phyloP scores from a whole-genome alignment of 2,329 filamentous ascomycete genomes.

The Talaromyces sp. region DNA sequence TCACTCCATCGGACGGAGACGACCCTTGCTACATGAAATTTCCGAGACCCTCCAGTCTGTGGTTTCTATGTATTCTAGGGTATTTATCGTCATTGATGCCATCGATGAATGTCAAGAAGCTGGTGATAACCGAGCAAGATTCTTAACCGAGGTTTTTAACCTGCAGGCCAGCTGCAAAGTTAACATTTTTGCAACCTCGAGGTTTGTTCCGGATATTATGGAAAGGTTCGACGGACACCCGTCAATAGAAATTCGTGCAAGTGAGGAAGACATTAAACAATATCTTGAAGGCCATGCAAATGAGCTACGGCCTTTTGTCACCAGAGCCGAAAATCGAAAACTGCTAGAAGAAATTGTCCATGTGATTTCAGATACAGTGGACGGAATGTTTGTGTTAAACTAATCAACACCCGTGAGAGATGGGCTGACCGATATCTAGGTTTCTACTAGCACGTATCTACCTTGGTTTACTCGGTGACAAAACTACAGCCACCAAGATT shows the following conservation, averaged over 20 bases:
- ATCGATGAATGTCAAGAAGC: slow-evolving; percentile 23
- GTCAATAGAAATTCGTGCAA: slow-evolving; percentile 27
- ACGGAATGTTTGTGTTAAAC: slow-evolving; percentile 27
- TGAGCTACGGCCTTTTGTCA: slow-evolving; percentile 15
- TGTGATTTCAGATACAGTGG: slow-evolving; percentile 17
- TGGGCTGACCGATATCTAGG: slow-evolving; percentile 11
- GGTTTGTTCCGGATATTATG: slow-evolving; percentile 20
- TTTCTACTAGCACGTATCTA: slow-evolving; percentile 22
- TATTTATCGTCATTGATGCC: slow-evolving; percentile 26
- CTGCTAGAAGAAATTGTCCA: slow-evolving; percentile 12
- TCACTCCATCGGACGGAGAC: slow-evolving; percentile 11
- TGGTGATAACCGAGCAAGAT: slow-evolving; percentile 2
- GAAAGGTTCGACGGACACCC: slow-evolving; percentile 14
- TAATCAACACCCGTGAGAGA: neutral
- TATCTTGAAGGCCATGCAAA: slow-evolving; percentile 23
- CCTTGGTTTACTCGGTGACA: slow-evolving; percentile 15
- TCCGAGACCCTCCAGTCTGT: slow-evolving; percentile 14
- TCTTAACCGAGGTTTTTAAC: slow-evolving; percentile 20
- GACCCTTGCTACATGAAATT: slow-evolving; percentile 22
- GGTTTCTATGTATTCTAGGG: slow-evolving; percentile 11
- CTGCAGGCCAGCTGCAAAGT: neutral
- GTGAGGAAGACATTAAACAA: slow-evolving; percentile 23
- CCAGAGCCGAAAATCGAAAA: slow-evolving; percentile 2
- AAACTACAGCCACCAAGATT: slow-evolving; percentile 24
- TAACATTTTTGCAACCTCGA: slow-evolving; percentile 29